phyloP scores from a whole-genome alignment of 2,329 filamentous ascomycete genomes.

The Fusarium burgessii region DNA sequence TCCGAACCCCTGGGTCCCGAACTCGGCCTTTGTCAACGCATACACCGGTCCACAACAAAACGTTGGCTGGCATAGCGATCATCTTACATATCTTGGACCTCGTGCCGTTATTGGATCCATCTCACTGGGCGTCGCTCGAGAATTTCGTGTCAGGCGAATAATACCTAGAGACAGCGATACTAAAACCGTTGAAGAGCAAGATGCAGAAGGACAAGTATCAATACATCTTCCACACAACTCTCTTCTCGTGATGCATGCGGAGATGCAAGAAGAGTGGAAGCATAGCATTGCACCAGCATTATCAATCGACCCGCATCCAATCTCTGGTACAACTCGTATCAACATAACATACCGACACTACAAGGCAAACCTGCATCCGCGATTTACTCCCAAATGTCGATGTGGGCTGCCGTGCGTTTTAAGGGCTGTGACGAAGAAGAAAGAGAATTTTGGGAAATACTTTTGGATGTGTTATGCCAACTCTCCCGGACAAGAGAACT shows the following conservation, averaged over 20 bases:
- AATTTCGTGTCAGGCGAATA: constrained; percentile 88
- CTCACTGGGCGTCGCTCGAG: constrained; percentile 89
- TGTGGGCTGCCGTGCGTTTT: constrained; percentile 78
- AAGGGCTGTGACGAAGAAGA: constrained; percentile 82
- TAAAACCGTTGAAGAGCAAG: constrained; percentile 59
- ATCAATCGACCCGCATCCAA: constrained; percentile 85
- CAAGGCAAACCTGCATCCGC: constrained; percentile 79
- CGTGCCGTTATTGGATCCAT: constrained; percentile 89
- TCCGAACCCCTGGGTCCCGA: constrained; percentile 79
- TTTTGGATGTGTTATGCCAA: constrained; percentile 95
- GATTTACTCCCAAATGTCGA: constrained; percentile 79
- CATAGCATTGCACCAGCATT: constrained; percentile 82
- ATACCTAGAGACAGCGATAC: constrained; percentile 68
- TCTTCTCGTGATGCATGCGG: constrained; percentile 93
- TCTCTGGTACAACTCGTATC: constrained; percentile 83
- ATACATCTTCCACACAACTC: constrained; percentile 97
- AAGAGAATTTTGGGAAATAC: constrained; percentile 81
- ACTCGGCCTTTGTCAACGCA: constrained; percentile 94
- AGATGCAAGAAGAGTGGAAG: constrained; percentile 98
- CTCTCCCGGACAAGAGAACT: constrained; percentile 75
- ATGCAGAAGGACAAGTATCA: constrained; percentile 85
- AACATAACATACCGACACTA: constrained; percentile 97
- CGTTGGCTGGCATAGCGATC: constrained; percentile 93
- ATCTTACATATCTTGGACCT: constrained; percentile 92
- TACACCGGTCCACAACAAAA: constrained; percentile 85